phyloP scores from a whole-genome alignment of 2,329 filamentous ascomycete genomes.

The Orbilia oligospora region DNA sequence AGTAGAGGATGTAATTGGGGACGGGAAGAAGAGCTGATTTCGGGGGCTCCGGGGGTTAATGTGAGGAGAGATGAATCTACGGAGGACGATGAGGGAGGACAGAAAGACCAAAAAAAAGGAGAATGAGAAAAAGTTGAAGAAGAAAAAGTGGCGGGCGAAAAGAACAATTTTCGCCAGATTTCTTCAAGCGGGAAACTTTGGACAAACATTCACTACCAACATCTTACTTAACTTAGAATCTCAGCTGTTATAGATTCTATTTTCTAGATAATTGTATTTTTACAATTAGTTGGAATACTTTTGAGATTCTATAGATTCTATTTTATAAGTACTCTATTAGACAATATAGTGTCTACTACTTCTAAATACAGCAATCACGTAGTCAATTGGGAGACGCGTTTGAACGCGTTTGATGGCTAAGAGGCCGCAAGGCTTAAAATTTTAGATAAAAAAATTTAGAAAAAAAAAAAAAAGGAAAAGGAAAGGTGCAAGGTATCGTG shows the following conservation, averaged over 20 bases:
- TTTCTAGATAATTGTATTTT: too few species aligned
- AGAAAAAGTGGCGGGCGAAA: constrained; percentile 33
- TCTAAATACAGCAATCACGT: background rate
- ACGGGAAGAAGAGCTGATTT: constrained; percentile 61
- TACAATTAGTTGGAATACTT: too few species aligned
- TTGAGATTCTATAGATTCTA: too few species aligned
- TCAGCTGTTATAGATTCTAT: background rate
- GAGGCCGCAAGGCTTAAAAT: too few species aligned
- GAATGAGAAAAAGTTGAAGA: constrained; percentile 26
- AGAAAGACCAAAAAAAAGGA: constrained; percentile 23
- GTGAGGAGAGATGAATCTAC: constrained; percentile 39
- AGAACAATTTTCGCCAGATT: constrained; percentile 51
- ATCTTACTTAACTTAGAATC: background rate
- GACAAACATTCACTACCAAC: constrained; percentile 6
- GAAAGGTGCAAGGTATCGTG: background rate
- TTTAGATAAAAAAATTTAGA: background rate
- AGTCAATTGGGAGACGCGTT: constrained; percentile 8
- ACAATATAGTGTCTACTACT: background rate
- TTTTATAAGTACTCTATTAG: background rate
- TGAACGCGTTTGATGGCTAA: background rate
- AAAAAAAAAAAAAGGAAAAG: background rate
- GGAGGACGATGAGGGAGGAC: constrained; percentile 17
- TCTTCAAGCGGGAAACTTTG: constrained; percentile 20
- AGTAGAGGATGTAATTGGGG: constrained; percentile 61
- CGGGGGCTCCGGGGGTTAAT: constrained; percentile 55